phyloP scores from a whole-genome alignment of 192 early-diverging fungal species.

The Spizellomyces punctatus region DNA sequence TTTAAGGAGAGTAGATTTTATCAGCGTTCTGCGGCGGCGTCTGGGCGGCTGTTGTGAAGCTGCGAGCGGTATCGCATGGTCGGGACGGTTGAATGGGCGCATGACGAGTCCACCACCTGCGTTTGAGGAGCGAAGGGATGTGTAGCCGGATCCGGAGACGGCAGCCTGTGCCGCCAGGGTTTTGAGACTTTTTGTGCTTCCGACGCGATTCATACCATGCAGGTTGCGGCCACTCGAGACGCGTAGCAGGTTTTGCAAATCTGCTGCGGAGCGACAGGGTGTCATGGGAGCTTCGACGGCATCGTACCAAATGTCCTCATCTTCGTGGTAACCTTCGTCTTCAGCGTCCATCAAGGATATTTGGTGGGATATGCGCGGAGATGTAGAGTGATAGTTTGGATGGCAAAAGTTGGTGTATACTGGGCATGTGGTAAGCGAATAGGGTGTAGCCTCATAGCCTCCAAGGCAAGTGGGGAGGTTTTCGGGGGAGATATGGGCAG shows the following conservation, averaged over 20 bases:
- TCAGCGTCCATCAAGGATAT: slow-evolving; percentile 13
- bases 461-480: slow-evolving; percentile 20
- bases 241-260: slow-evolving; percentile 32
- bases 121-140: too few relatives aligned
- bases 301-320: slow-evolving; percentile 51
- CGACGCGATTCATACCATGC: slow-evolving; percentile 32
- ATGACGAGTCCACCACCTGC: too few relatives aligned
- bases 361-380: slow-evolving; percentile 11
- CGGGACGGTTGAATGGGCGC: too few relatives aligned
- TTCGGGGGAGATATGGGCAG: slow-evolving; percentile 29
- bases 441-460: slow-evolving; percentile 14
- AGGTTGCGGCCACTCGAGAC: slow-evolving; percentile 26
- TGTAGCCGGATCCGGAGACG: too few relatives aligned
- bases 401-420: slow-evolving; percentile 25
- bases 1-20: background rate
- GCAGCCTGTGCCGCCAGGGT: background rate
- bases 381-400: slow-evolving; percentile 21
- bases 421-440: slow-evolving; percentile 11
- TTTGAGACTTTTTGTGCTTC: slow-evolving; percentile 19
- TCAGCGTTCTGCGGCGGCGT: background rate
- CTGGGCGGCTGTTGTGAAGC: background rate
- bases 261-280: slow-evolving; percentile 34
- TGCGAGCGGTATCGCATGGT: too few relatives aligned
- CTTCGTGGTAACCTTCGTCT: slow-evolving; percentile 32
- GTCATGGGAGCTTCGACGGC: slow-evolving; percentile 43